Evolutionary conservation across 2,329 filamentous ascomycete genomes (phyloP).

Genomic region (Karstenula rhodostoma): DNA sequence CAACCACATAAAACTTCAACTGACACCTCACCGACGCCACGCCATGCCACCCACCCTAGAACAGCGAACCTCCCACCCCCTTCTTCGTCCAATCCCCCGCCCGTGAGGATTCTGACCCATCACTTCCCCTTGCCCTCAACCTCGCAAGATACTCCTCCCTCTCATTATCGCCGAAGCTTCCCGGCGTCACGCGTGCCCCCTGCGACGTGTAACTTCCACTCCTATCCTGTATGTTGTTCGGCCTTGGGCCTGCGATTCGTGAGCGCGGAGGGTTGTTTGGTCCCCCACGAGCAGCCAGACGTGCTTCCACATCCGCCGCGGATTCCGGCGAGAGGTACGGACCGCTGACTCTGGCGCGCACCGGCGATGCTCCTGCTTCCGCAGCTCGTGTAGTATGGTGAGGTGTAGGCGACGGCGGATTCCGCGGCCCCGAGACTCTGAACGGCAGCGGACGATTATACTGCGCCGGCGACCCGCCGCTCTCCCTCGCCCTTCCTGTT

Average conservation of each 20-base stretch:
- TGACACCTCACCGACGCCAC: not conserved
- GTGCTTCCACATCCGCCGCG: not conserved
- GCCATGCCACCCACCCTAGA: not conserved
- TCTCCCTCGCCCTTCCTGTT: not conserved
- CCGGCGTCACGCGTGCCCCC: not conserved
- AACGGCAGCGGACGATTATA: not conserved
- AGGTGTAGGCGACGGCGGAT: not conserved
- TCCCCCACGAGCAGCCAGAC: not conserved
- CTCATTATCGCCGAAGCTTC: not conserved
- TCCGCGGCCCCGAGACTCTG: not conserved
- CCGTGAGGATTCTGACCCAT: not conserved
- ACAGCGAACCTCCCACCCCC: not conserved
- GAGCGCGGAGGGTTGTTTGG: not conserved
- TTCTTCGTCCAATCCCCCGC: not conserved
- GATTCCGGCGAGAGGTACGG: not conserved
- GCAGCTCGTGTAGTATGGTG: not conserved
- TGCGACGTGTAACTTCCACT: not conserved
- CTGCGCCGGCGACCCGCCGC: not conserved
- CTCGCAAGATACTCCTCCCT: not conserved
- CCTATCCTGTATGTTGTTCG: not conserved
- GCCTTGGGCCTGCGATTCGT: not conserved
- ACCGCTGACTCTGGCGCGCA: not conserved
- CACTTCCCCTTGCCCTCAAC: not conserved
- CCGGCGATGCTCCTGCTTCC: not conserved
- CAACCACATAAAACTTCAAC: too few relatives aligned